Percentiles rank a stretch among this genome's conserved stretches.
These are phyloP conservation scores for Podaxis carcinomalis DNA, from an alignment of 768 basidiomycete species.

Conservation along the genomic window DNA sequence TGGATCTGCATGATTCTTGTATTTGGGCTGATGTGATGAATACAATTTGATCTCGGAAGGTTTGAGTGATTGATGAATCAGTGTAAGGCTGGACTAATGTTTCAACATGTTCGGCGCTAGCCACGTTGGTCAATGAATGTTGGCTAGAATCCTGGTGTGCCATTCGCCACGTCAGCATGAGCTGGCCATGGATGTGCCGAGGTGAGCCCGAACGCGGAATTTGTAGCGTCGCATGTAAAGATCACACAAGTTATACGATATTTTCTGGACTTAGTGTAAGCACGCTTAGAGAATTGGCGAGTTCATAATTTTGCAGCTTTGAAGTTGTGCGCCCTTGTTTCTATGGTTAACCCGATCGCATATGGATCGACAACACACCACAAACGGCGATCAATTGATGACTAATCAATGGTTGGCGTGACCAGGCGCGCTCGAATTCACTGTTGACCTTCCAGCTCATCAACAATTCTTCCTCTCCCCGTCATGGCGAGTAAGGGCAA, in stretches of 20 bases:
- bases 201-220: not conserved
- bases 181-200: not conserved
- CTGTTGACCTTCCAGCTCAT: constrained; percentile 5
- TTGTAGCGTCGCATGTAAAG: no score
- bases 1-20: constrained; percentile 11
- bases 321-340: no score
- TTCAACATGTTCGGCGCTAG: no score
- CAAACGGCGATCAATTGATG: not conserved
- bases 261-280: no score
- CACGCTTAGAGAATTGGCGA: no score
- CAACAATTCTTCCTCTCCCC: constrained; percentile 9
- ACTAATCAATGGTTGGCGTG: constrained; percentile 1
- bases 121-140: no score
- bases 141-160: no score
- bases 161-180: not conserved
- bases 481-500: constrained; percentile 28
- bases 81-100: not conserved
- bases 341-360: no score
- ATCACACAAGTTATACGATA: not conserved
- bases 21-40: constrained; percentile 1
- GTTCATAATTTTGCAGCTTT: no score
- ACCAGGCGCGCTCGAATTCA: not conserved
- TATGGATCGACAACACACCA: not conserved
- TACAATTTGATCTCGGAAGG: not conserved
- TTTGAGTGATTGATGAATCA: not conserved